Base-by-base conservation (phyloP, 1,284 basidiomycete species). In the Cutaneotrichosporon sp. region DNA sequence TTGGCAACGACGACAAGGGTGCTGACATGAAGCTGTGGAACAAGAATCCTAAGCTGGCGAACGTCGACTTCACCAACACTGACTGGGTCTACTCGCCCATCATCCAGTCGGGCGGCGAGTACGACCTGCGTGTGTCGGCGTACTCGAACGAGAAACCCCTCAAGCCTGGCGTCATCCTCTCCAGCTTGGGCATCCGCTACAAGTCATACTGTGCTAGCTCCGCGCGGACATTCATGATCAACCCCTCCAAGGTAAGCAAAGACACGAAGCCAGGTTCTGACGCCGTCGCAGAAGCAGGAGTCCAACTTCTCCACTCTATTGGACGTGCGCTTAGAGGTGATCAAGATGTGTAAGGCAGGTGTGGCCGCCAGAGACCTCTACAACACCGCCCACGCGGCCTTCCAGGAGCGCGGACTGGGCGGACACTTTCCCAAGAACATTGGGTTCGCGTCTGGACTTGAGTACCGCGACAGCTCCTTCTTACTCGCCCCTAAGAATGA, bases 31-130 rank as follows among this genome's bases (percentile, higher is more conserved):
- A 90, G 75, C 86, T 93, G 10, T 95, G 92, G 91, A 87, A 84
- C 72, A 92, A 82, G 87, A 88, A 64, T 86, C 87, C 73, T 84
- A 68, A 86, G 10, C 78, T 92, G n/a, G 86, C 82, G 58, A 88
- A 91, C 63, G 85, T 94, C 64, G 95, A 99, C 76, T 93, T 91
- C 84, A 83, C 84, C 31, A 86, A 89, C 13, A 90, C 91, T 3
- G 95, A 98, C 80, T 96, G 95, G 82, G 91, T 92, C 70, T 97
- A 96, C 79, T 88, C 91, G 5, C 95, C 96, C 4, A 95, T 97
- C 77, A 91, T 98, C 73, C 95, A 97, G 75, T 97, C 94, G 3
- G 90, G 90, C 61, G 90, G 91, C 18, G 90, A 91, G 14, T 98
- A 97, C 76, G 95, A 98, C 75, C 84, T 98, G 58, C 87, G 89